These are phyloP conservation scores for Coemansia sp. DNA, from an alignment of 192 early-diverging fungal species.

Conservation along the genomic window DNA sequence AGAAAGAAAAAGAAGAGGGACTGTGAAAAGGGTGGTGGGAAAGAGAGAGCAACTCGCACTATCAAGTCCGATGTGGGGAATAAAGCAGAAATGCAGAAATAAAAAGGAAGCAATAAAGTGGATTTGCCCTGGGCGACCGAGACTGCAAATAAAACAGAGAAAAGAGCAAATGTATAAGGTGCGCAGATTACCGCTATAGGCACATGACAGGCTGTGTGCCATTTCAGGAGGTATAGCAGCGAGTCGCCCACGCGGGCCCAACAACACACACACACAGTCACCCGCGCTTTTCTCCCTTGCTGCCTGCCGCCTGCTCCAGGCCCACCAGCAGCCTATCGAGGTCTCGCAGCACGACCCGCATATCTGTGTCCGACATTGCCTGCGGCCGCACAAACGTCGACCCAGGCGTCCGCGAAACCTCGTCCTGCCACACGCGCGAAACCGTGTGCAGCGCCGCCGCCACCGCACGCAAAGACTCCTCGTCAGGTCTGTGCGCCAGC, in stretches of 20 bases:
- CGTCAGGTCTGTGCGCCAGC: constrained; percentile 1
- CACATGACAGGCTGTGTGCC: not conserved
- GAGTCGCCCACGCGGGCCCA: too few relatives aligned
- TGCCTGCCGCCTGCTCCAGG: not conserved
- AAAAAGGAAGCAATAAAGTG: too few relatives aligned
- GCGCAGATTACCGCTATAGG: too few relatives aligned
- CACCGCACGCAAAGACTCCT: not conserved
- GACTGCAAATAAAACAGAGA: too few relatives aligned
- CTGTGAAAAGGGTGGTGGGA: not conserved
- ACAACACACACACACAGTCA: not conserved
- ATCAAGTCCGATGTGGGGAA: too few relatives aligned
- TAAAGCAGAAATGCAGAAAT: too few relatives aligned
- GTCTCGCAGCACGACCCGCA: constrained; percentile 24
- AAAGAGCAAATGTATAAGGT: too few relatives aligned
- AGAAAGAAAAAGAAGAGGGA: not conserved
- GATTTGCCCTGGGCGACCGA: too few relatives aligned
- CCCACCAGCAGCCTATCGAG: constrained; percentile 14
- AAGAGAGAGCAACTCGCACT: too few relatives aligned
- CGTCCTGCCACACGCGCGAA: constrained; percentile 44
- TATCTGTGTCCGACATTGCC: constrained; percentile 18
- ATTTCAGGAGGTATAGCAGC: not conserved
- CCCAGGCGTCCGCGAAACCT: constrained; percentile 20
- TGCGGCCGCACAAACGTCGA: constrained; percentile 5
- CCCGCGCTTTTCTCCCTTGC: not conserved
- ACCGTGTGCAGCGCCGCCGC: constrained; percentile 25